Evolutionary conservation across 2,329 filamentous ascomycete species (phyloP), one percentile per base, ranked within the genome.

Genomic region (Penicillium italicum): DNA sequence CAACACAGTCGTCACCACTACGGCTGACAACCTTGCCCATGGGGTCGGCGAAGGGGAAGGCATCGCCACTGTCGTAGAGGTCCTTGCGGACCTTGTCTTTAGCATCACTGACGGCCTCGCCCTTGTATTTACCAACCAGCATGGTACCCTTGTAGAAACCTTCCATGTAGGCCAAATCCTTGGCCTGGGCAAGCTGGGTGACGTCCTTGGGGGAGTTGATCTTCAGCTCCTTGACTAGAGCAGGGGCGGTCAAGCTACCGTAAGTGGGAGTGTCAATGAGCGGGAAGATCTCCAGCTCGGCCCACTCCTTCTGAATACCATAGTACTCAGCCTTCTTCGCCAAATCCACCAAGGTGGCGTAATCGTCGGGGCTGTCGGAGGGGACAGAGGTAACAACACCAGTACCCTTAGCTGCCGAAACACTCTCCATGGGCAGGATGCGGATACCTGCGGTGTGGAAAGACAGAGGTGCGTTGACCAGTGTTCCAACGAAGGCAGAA

Each of bases 291-390:
- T 97, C 90, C 52, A 93, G 80, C 70, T 96, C 89, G 4, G 89
- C 91, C 94, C 94, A 99, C 72, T 96, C 91, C 77, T 95, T 94
- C 78, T 96, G 83, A 72, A 99, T 97, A 49, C 89, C 88, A 74
- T 99, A 96, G 79, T 90, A 97, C 8, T 96, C 93, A 0, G 93
- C 84, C 80, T 99, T 99, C 82, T 97, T 97, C 37, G 85, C 85
- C 57, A 99, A 82, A 61, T 99, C 94, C 43, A 84, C 82, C 40
- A 93, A 82, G 30, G 91, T 99, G 42, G 91, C 91, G 73, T 88
- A 99, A 71, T 99, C 94, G 70, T 99, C 94, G 1, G 94, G 91
- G 55, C 90, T 95, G 77, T 99, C 94, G 2, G 91, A 97, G 20
- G 94, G 94, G 14, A 99, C 94, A 38, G 85, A 97, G 1, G 92